Base-by-base conservation (phyloP, 352 stramenopile species). In the Saprolegnia diclina region DNA sequence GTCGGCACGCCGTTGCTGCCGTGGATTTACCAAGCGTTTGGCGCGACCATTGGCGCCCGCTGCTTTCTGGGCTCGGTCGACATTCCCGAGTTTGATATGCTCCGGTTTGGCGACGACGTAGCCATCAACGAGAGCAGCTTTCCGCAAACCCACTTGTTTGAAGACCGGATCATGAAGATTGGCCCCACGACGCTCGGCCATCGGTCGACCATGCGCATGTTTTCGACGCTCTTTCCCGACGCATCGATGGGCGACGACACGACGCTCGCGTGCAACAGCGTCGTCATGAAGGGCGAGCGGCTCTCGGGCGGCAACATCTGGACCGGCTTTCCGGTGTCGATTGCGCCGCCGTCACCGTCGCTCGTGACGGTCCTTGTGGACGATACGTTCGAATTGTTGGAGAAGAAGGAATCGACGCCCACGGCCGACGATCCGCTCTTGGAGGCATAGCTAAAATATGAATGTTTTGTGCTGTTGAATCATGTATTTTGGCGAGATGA, bases 231-330 rank as follows among this genome's bases (percentile, higher is more conserved):
- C 26, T 35, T 62, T 10, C 54, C 54, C 21, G 21, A 42, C 21
- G 44, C 54, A 5, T 10, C 11, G 5, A 62, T 62, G 5, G 21
- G 32, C 4, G 24, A 44, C 54, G 54, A 62, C 35, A 35, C 29
- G 4, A 35, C 54, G 18, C 35, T 62, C 26, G 54, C 13, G 18
- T 62, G 54, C 22, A 62, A 62, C 24, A 40, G 21, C 11, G 54
- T 62, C 29, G 54, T n/a, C n/a, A 62, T 62, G 54, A 62, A 62
- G 35, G 54, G 54, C 19, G 54, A 62, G 35, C 11, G n/a, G 18
- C 35, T 62, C 11, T 21, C 10, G 7, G 16, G 21, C 21, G 54
- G 54, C 26, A 40, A 38, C 22, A 18, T 4, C 19, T 62, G 54
- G 54, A 18, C 5, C 18, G 54, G 54, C 54, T 62, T 62, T 18